Percentiles rank a stretch among this genome's conserved stretches.
Evolutionary conservation across 2,329 filamentous ascomycete species (phyloP).

Genomic region (Aureobasidium subglaciale): DNA sequence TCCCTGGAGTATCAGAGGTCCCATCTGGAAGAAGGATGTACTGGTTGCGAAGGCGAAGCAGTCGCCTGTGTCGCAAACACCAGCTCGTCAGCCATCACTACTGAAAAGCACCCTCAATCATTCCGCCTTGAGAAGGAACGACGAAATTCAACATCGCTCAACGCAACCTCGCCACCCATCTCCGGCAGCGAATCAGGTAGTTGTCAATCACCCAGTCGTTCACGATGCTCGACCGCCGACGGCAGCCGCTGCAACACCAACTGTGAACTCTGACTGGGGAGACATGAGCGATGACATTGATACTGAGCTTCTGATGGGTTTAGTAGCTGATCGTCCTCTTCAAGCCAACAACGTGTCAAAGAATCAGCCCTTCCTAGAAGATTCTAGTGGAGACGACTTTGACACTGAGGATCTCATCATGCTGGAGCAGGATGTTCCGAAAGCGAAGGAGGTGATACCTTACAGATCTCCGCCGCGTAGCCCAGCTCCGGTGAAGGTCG

Average conservation of each 20-base stretch:
- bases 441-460: not conserved
- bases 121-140: not conserved
- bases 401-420: slow-evolving; percentile 3
- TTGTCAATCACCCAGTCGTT: not conserved
- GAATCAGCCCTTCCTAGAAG: not conserved
- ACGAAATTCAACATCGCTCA: not conserved
- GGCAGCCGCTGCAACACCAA: not conserved
- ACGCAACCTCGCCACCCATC: not conserved
- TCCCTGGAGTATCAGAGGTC: slow-evolving; percentile 39
- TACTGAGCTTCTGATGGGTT: slow-evolving; percentile 1
- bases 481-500: not conserved
- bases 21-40: slow-evolving; percentile 41
- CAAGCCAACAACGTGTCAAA: not conserved
- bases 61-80: not conserved
- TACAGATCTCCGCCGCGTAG: not conserved
- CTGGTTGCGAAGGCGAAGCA: slow-evolving; percentile 20
- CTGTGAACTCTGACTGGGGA: not conserved
- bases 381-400: not conserved
- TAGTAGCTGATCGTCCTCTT: not conserved
- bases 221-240: not conserved
- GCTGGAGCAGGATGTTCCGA: not conserved
- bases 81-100: slow-evolving; percentile 7
- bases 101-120: not conserved
- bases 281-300: slow-evolving; percentile 8
- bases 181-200: not conserved